Conservation (phyloP, 208 protist genomes). For the Tetramitus jugosus region DNA sequence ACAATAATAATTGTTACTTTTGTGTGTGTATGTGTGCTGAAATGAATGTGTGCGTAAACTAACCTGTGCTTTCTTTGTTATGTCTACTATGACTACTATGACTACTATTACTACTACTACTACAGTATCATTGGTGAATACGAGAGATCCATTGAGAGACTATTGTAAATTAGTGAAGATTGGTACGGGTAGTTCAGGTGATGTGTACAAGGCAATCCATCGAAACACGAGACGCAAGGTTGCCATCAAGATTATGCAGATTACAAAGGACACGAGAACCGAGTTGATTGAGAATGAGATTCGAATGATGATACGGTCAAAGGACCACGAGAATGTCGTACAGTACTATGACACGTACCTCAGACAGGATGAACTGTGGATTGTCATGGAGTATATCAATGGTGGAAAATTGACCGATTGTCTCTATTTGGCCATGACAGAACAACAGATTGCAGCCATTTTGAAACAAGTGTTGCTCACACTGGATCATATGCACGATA, state of each 20-base stretch:
- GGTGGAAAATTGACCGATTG: conserved; percentile 48
- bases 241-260: not conserved
- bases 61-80: not conserved
- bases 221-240: not conserved
- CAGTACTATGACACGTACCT: conserved; percentile 41
- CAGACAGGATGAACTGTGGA: conserved; percentile 39
- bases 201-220: not conserved
- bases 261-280: not conserved
- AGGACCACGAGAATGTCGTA: conserved; percentile 44
- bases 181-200: not conserved
- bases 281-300: conserved; percentile 8
- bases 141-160: not conserved
- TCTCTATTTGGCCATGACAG: not conserved
- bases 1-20: too few relatives aligned
- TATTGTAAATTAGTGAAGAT: conserved; percentile 28
- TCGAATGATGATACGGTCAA: not conserved
- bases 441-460: conserved; percentile 11
- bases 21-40: too few relatives aligned
- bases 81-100: too few relatives aligned
- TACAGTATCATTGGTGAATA: too few relatives aligned
- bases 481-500: conserved; percentile 59
- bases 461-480: not conserved
- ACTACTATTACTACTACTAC: too few relatives aligned
- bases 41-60: not conserved
- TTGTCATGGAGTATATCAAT: conserved; percentile 44